phyloP scores from a whole-genome alignment of 345 rosid species.

The Microcos paniculata region DNA sequence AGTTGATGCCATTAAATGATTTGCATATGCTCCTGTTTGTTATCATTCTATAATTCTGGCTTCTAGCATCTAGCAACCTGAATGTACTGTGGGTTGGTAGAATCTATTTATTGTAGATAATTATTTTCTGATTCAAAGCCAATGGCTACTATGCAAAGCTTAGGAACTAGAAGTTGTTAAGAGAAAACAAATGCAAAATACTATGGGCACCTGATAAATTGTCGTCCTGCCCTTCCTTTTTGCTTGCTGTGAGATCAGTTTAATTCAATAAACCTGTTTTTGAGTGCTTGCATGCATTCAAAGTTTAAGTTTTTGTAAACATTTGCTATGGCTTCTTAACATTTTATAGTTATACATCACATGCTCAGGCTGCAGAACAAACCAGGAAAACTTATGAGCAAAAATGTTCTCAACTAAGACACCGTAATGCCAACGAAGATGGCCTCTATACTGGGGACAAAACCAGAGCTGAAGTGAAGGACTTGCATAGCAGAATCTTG shows the following conservation, averaged over 20 bases:
- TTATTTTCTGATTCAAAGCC: too few relatives aligned
- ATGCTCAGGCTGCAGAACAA: constrained; percentile 29
- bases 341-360: neutral
- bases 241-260: neutral
- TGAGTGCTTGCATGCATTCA: neutral
- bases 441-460: constrained; percentile 22
- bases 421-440: constrained; percentile 3
- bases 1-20: neutral
- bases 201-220: neutral
- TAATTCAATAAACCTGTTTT: neutral
- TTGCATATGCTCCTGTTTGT: too few relatives aligned
- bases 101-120: too few relatives aligned
- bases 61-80: too few relatives aligned
- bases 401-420: constrained; percentile 27
- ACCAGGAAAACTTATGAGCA: constrained; percentile 32
- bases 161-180: neutral
- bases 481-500: constrained; percentile 30
- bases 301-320: neutral
- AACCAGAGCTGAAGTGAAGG: constrained; percentile 25
- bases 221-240: neutral
- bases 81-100: too few relatives aligned
- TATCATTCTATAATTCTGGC: too few relatives aligned
- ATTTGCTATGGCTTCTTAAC: neutral
- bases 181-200: too few relatives aligned
- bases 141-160: neutral